Evolutionary conservation across 805 yeast species (phyloP).

Genomic region (Clavispora santaluciae): DNA sequence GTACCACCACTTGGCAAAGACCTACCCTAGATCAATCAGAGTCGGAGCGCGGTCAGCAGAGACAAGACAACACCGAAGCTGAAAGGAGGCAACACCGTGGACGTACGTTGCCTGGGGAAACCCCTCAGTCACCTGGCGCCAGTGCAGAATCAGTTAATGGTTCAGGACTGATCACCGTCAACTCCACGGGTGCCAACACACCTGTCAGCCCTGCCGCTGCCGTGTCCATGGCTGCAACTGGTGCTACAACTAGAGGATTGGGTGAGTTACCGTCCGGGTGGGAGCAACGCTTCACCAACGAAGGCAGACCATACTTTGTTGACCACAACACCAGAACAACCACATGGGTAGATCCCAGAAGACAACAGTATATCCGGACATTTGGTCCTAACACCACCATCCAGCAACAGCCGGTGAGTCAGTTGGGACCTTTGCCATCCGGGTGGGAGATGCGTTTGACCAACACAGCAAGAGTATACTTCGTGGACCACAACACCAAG

Average conservation of each 20-base stretch:
- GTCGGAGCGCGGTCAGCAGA: conserved; percentile 57
- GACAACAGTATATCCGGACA: conserved; percentile 96
- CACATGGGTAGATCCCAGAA: conserved; percentile 99
- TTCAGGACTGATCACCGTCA: conserved; percentile 45
- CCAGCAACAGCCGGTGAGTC: conserved; percentile 97
- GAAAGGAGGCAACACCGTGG: conserved; percentile 89
- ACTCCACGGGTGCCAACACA: conserved; percentile 39
- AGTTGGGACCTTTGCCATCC: conserved; percentile 94
- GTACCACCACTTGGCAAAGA: conserved; percentile 98
- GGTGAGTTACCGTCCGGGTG: conserved; percentile 98
- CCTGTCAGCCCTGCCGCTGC: conserved; percentile 66
- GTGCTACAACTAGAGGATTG: conserved; percentile 90
- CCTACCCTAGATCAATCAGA: conserved; percentile 83
- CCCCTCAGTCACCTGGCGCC: conserved; percentile 28
- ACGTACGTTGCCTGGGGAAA: conserved; percentile 77
- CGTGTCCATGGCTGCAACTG: conserved; percentile 64
- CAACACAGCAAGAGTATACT: conserved; percentile 96
- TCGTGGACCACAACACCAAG: conserved; percentile 98
- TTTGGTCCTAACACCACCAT: conserved; percentile 88
- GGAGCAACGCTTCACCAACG: conserved; percentile 98
- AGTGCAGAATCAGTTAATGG: conserved; percentile 5
- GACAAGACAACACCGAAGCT: conserved; percentile 70
- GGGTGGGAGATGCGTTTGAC: conserved; percentile 99
- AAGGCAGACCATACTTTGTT: conserved; percentile 96
- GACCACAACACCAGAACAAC: conserved; percentile 99